Evolutionary conservation across 2,329 filamentous ascomycete genomes (phyloP).

Genomic region (Colletotrichum sp.): DNA sequence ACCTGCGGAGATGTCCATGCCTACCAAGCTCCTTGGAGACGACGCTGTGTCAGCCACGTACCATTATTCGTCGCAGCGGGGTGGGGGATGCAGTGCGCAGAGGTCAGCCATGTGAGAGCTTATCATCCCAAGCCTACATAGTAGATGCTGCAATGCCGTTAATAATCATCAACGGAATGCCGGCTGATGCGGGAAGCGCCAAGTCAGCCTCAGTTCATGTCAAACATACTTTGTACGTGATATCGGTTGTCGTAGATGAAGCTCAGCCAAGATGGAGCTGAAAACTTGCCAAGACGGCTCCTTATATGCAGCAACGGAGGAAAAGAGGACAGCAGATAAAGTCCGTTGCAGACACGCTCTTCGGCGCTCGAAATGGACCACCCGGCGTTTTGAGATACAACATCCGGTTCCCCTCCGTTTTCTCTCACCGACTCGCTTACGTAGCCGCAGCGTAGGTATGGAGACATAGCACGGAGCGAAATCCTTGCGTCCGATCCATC

Average conservation of each 20-base stretch:
- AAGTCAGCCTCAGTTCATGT: not conserved
- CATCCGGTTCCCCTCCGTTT: not conserved
- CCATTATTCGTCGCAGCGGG: not conserved
- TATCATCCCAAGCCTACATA: too few species aligned
- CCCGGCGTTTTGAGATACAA: not conserved
- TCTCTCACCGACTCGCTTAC: not conserved
- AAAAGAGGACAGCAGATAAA: not conserved
- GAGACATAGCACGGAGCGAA: not conserved
- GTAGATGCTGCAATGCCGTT: not conserved
- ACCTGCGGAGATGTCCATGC: not conserved
- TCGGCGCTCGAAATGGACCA: too few species aligned
- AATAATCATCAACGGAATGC: not conserved
- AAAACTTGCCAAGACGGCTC: too few species aligned
- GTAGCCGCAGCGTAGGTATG: too few species aligned
- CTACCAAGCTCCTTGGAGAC: not conserved
- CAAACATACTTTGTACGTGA: too few species aligned
- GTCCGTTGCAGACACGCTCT: not conserved
- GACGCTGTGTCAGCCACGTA: not conserved
- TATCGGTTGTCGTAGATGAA: too few species aligned
- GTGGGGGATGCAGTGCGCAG: not conserved
- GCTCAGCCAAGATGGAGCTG: too few species aligned
- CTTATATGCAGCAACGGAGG: not conserved
- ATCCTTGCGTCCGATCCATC: slow-evolving; percentile 11
- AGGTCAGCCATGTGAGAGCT: not conserved
- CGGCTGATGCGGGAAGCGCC: slow-evolving; percentile 1